phyloP scores from a whole-genome alignment of 2,329 filamentous ascomycete genomes.

The Knufia petricola region DNA sequence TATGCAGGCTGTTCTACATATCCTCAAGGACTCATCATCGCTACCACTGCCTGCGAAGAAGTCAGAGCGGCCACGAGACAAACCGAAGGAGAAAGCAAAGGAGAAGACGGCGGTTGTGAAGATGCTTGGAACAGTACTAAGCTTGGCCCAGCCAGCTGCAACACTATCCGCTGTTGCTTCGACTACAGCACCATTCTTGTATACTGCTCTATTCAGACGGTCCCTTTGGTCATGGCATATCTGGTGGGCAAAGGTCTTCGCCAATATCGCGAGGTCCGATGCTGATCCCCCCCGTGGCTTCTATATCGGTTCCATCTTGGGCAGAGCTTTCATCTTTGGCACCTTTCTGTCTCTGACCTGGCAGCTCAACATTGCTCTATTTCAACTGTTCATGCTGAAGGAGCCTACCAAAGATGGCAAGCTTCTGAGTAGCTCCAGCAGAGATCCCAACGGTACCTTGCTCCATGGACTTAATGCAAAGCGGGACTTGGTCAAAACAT shows the following conservation, averaged over 20 bases:
- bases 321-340: constrained; percentile 50
- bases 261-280: constrained; percentile 64
- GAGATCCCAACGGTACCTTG: constrained; percentile 84
- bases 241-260: constrained; percentile 60
- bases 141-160: constrained; percentile 27
- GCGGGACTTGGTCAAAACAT: constrained; percentile 66
- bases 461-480: constrained; percentile 75
- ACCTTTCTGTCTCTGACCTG: constrained; percentile 62
- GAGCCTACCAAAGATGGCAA: constrained; percentile 75
- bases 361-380: constrained; percentile 66
- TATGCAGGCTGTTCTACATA: constrained; percentile 59
- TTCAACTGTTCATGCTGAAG: constrained; percentile 69
- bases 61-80: constrained; percentile 17
- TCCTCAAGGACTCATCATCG: constrained; percentile 64
- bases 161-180: constrained; percentile 32
- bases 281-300: constrained; percentile 45
- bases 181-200: constrained; percentile 46
- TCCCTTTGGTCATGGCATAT: constrained; percentile 61
- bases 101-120: constrained; percentile 30
- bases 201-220: constrained; percentile 53
- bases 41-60: constrained; percentile 43
- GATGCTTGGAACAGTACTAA: constrained; percentile 29
- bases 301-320: constrained; percentile 49
- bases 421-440: constrained; percentile 74
- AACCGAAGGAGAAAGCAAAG: constrained; percentile 30